Conservation (phyloP, 345 rosid genomes). For the Gossypium rotundifolium region DNA sequence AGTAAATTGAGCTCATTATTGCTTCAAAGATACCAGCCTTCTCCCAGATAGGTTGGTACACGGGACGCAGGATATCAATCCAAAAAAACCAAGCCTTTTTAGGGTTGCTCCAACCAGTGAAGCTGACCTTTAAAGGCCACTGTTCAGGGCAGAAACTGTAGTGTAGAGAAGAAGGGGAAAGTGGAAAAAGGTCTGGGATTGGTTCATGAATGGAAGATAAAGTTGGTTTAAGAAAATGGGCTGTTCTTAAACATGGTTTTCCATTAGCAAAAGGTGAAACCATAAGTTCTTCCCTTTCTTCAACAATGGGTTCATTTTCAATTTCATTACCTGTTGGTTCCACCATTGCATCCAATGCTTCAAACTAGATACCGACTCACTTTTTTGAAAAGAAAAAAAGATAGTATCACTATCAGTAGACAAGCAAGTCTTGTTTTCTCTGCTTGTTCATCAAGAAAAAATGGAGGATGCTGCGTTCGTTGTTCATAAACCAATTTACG, state of each 20-base stretch:
- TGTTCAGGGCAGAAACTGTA: conserved; percentile 7
- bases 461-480: no score
- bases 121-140: conserved; percentile 19
- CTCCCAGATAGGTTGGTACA: conserved; percentile 27
- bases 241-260: conserved; percentile 17
- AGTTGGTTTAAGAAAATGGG: conserved; percentile 33
- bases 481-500: no score
- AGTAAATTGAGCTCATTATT: conserved; percentile 29
- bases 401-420: no score
- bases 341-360: conserved; percentile 9
- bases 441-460: no score
- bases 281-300: conserved; percentile 37
- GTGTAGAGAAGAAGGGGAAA: not conserved
- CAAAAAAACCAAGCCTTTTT: conserved; percentile 25
- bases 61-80: conserved; percentile 30
- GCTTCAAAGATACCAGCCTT: conserved; percentile 46
- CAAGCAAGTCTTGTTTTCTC: no score
- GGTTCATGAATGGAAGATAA: conserved; percentile 18
- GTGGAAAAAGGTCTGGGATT: conserved; percentile 14
- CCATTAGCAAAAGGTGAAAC: conserved; percentile 13
- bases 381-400: no score
- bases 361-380: no score
- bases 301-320: conserved; percentile 9
- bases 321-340: not conserved
- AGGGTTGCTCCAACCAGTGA: conserved; percentile 24